A percentile compares a stretch with the other conserved stretches of the same genome.
Evolutionary conservation across 2,329 filamentous ascomycete species (phyloP).

Genomic region (Calonectria fujianensis): DNA sequence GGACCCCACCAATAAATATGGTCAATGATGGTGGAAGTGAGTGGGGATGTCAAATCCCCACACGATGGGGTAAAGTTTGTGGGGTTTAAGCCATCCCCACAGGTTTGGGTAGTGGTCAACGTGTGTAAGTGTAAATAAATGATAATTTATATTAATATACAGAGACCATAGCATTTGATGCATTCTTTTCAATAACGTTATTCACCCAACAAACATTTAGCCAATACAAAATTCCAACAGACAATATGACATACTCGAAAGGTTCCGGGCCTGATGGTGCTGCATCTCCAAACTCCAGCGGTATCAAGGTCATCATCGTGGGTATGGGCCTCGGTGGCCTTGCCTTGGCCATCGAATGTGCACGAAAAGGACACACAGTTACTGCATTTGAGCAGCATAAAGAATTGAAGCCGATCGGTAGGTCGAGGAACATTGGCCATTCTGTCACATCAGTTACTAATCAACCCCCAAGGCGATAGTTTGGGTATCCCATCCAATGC

Average conservation of each 20-base stretch:
- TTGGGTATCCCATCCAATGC: constrained; percentile 6
- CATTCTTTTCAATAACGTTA: not conserved
- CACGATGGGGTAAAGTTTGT: constrained; percentile 1
- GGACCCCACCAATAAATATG: constrained; percentile 9
- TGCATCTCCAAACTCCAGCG: constrained; percentile 14
- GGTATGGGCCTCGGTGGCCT: constrained; percentile 1
- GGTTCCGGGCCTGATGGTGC: not conserved
- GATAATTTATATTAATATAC: not conserved
- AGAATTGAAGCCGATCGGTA: constrained; percentile 16
- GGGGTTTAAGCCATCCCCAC: not conserved
- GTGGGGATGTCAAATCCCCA: not conserved
- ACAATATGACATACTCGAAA: not conserved
- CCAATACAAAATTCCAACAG: not conserved
- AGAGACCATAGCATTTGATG: not conserved
- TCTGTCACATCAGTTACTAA: too few relatives aligned
- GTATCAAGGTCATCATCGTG: constrained; percentile 8
- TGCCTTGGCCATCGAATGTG: not conserved
- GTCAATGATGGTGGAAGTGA: not conserved
- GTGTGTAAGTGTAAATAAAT: not conserved
- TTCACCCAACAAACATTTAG: not conserved
- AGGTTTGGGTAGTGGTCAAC: not conserved
- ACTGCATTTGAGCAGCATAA: constrained; percentile 7
- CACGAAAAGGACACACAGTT: constrained; percentile 1
- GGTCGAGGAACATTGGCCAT: not conserved
- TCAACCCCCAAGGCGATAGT: not conserved